A percentile compares a stretch with the other conserved stretches of the same genome.
phyloP scores from a whole-genome alignment of 2,329 filamentous ascomycete species.

The Coniochaeta hoffmannii region DNA sequence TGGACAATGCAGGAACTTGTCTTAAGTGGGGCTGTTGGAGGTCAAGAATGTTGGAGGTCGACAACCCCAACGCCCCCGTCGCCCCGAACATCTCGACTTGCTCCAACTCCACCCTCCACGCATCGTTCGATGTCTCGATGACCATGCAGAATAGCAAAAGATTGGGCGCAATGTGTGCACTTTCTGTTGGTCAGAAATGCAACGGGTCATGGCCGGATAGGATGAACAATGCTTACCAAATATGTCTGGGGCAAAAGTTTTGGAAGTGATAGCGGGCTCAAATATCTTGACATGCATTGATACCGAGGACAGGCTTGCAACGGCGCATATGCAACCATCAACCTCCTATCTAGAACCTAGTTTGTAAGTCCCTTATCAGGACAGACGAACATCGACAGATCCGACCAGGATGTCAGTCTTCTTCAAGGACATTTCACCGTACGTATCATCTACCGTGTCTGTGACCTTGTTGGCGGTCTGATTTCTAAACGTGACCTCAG shows the following conservation, averaged over 20 bases:
- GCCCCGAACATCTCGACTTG: too few species aligned
- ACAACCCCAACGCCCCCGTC: too few species aligned
- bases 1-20: too few species aligned
- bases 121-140: background rate
- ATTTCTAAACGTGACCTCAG: conserved; percentile 11
- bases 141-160: background rate
- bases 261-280: background rate
- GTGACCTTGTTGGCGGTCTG: background rate
- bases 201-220: background rate
- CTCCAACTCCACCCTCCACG: background rate
- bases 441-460: conserved; percentile 7
- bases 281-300: background rate
- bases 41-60: background rate
- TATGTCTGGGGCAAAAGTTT: background rate
- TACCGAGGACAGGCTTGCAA: background rate
- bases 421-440: conserved; percentile 29
- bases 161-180: background rate
- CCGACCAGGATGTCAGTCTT: conserved; percentile 28
- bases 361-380: background rate
- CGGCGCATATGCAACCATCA: background rate
- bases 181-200: background rate
- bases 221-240: background rate
- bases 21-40: background rate
- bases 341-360: background rate
- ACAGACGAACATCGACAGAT: background rate